Percentiles rank a stretch among this genome's conserved stretches.
phyloP scores from a whole-genome alignment of 768 basidiomycete species.

The Pleurotus giganteus region DNA sequence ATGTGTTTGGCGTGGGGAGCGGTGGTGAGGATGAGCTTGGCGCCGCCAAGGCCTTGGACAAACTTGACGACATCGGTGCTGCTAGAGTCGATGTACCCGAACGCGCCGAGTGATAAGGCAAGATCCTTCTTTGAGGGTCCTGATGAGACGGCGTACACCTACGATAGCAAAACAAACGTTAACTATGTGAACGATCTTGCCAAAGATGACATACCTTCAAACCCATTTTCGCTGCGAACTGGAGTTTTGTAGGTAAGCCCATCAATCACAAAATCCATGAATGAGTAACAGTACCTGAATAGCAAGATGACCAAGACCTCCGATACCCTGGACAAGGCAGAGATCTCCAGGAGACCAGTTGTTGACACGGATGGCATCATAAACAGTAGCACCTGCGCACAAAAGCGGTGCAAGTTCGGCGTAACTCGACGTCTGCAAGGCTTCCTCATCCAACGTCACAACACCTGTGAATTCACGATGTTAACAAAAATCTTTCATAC shows the following conservation, averaged over 20 bases:
- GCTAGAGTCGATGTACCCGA: constrained; percentile 8
- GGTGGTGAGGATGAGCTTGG: constrained; percentile 10
- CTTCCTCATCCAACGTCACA: constrained; percentile 7
- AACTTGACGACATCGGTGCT: constrained; percentile 9
- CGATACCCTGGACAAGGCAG: constrained; percentile 11
- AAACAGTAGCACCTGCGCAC: constrained; percentile 9
- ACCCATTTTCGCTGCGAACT: constrained; percentile 10
- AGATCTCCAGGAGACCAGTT: constrained; percentile 11
- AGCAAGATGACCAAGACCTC: constrained; percentile 11
- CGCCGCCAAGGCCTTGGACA: constrained; percentile 11
- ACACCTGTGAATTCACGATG: constrained; percentile 1
- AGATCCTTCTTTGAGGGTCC: constrained; percentile 8
- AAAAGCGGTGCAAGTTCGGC: constrained; percentile 11
- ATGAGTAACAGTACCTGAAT: constrained; percentile 4
- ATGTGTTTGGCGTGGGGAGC: constrained; percentile 10
- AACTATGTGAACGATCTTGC: not conserved
- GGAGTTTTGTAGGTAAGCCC: not conserved
- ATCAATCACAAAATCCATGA: not conserved
- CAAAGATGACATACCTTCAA: not conserved
- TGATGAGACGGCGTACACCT: constrained; percentile 8
- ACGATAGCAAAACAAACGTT: not conserved
- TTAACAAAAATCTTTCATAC: not conserved
- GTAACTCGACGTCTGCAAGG: constrained; percentile 5
- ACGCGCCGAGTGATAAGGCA: constrained; percentile 4
- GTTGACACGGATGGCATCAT: constrained; percentile 4